Percentiles rank a stretch among this genome's conserved stretches.
phyloP scores from a whole-genome alignment of 768 basidiomycete species.

The Megacollybia marginata region DNA sequence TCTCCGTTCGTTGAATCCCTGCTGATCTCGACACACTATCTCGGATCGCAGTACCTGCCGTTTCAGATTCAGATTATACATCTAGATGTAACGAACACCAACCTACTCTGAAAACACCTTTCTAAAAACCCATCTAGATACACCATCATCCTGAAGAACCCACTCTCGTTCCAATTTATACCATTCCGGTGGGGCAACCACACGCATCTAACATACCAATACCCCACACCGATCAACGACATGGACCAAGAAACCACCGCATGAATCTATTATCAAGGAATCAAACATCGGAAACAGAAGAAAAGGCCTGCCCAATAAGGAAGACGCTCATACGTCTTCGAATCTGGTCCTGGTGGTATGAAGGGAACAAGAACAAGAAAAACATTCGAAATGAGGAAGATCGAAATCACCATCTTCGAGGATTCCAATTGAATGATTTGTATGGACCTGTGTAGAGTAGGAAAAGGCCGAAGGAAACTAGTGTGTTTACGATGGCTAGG shows the following conservation, averaged over 20 bases:
- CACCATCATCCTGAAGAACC: constrained; percentile 48
- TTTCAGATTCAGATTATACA: too few relatives aligned
- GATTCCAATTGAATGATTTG: constrained; percentile 45
- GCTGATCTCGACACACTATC: too few relatives aligned
- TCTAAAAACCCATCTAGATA: constrained; percentile 45
- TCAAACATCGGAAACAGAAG: neutral
- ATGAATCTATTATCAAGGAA: constrained; percentile 34
- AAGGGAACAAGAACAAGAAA: constrained; percentile 59
- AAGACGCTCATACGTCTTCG: constrained; percentile 44
- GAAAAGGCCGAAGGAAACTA: constrained; percentile 55
- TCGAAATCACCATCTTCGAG: constrained; percentile 37
- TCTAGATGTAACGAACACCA: too few relatives aligned
- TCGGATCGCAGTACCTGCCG: too few relatives aligned
- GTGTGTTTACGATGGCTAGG: constrained; percentile 45
- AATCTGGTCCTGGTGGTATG: constrained; percentile 49
- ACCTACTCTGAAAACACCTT: constrained; percentile 15
- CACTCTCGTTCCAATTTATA: constrained; percentile 43
- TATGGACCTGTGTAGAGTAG: constrained; percentile 46
- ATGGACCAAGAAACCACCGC: constrained; percentile 38
- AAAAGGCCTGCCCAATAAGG: constrained; percentile 61
- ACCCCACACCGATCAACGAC: constrained; percentile 40
- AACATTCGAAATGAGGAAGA: constrained; percentile 60
- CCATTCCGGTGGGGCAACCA: constrained; percentile 39
- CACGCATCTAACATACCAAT: constrained; percentile 49
- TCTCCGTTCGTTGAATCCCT: too few relatives aligned